These are phyloP conservation scores for Hippophae gyantsensis DNA, from an alignment of 306 rosid genomes.

Conservation along the genomic window DNA sequence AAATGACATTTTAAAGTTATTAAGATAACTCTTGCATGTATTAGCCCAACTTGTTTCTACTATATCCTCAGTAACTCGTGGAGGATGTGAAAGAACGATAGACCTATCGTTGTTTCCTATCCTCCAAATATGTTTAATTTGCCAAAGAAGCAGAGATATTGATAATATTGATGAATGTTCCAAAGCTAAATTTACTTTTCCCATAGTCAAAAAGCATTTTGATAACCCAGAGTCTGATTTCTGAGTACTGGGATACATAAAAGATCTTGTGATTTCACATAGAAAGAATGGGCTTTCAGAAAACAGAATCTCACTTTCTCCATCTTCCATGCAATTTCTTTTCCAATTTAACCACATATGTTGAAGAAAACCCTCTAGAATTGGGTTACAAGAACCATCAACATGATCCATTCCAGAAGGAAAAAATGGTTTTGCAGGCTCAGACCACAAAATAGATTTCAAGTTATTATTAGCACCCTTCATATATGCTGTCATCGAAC, in stretches of 20 bases:
- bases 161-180: constrained; percentile 50
- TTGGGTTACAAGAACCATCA: constrained; percentile 36
- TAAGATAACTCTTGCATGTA: constrained; percentile 34
- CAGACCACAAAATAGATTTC: constrained; percentile 58
- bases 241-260: constrained; percentile 30
- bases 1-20: constrained; percentile 33
- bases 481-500: constrained; percentile 30
- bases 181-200: constrained; percentile 62
- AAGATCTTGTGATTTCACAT: constrained; percentile 41
- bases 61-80: constrained; percentile 13
- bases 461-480: constrained; percentile 21
- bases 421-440: constrained; percentile 43
- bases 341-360: constrained; percentile 53
- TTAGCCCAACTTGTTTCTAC: constrained; percentile 28
- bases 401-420: constrained; percentile 32
- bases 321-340: constrained; percentile 37
- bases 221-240: constrained; percentile 38
- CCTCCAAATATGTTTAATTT: constrained; percentile 40
- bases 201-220: constrained; percentile 61
- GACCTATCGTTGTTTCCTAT: constrained; percentile 27
- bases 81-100: constrained; percentile 18
- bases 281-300: constrained; percentile 63
- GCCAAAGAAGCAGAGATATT: constrained; percentile 46
- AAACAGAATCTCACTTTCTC: constrained; percentile 40
- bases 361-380: constrained; percentile 35